Evolutionary conservation across 1,284 basidiomycete genomes (phyloP), one percentile per base, ranked within the genome.

Genomic region (Tranzscheliella williamsii): DNA sequence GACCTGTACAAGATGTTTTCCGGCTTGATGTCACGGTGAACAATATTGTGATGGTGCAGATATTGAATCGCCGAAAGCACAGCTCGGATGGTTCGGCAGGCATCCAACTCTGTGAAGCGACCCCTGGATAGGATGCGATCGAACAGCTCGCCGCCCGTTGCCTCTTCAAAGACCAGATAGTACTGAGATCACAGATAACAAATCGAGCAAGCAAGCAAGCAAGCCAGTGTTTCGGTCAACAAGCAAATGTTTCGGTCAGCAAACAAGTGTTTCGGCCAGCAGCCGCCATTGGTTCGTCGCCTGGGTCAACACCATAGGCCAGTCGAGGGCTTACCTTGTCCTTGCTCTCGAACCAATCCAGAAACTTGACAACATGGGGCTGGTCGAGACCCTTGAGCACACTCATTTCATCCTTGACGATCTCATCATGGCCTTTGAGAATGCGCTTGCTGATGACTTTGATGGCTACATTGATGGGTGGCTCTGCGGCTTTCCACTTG

Each of bases 1-100:
- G 88, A 88, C 42, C 90, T 86, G 78, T 91, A 95, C 7, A 95
- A 82, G 53, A 95, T 94, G 75, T 97, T 96, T 79, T 97, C 93
- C 0, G 93, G 70, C 41, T 78, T 77, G 54, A 77, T 68, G 40
- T 77, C 75, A 24, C 73, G 67, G 32, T 76, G 75, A 3, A 75
- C 70, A 21, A 72, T 75, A 47, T 75, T 66, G 50, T 77, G 66
- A 8, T 67, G 57, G 32, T 77, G 75, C 15, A 77, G 67, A 39
- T 77, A 77, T 27, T 63, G 61, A 27, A 77, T 69, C 9, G 73
- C 73, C 11, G 65, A 65, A 11, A 75, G 50, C 4, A 77, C 60
- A 2, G 73, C 58, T 17, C 66, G 48, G 47, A 77, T 73, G 24
- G 67, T 68, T 5, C 60, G 49, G 38, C 69, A 69, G 2, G 78